Evolutionary conservation across 148 eudicot species (phyloP).

Genomic region (Agrostemma githago): DNA sequence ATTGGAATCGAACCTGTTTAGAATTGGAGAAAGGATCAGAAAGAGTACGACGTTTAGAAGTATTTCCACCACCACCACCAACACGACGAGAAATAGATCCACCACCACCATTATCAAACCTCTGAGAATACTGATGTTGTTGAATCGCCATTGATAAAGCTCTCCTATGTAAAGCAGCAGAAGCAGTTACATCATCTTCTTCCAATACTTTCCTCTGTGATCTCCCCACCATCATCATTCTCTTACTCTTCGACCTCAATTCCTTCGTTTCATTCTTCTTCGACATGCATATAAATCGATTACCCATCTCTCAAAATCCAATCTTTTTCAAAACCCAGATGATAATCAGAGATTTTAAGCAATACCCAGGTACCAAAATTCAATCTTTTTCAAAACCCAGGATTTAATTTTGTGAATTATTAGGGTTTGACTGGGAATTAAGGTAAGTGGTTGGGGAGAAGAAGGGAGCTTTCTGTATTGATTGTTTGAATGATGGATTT

Average conservation of each 20-base stretch:
- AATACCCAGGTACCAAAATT: neutral
- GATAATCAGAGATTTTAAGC: neutral
- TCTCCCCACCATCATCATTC: slow-evolving; percentile 42
- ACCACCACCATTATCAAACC: slow-evolving; percentile 41
- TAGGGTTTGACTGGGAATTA: too few relatives aligned
- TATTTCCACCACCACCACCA: slow-evolving; percentile 21
- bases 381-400: neutral
- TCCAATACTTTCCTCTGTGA: slow-evolving; percentile 51
- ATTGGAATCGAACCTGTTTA: slow-evolving; percentile 48
- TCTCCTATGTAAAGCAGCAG: slow-evolving; percentile 66
- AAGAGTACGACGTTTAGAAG: slow-evolving; percentile 64
- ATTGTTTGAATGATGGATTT: neutral
- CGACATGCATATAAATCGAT: slow-evolving; percentile 57
- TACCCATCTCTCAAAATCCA: slow-evolving; percentile 51
- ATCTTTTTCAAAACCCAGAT: slow-evolving; percentile 11
- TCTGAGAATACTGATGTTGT: slow-evolving; percentile 81
- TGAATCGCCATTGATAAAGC: slow-evolving; percentile 90
- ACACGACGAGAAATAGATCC: slow-evolving; percentile 83
- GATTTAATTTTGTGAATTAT: neutral
- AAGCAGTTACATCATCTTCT: slow-evolving; percentile 66
- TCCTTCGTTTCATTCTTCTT: slow-evolving; percentile 65
- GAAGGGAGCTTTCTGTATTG: neutral
- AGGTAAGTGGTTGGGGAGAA: slow-evolving; percentile 13
- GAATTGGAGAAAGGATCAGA: slow-evolving; percentile 46
- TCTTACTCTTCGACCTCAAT: slow-evolving; percentile 42